A percentile compares a stretch with the other conserved stretches of the same genome.
Evolutionary conservation across 2,329 filamentous ascomycete genomes (phyloP).

Genomic region (Hawksworthiomyces lignivorus): DNA sequence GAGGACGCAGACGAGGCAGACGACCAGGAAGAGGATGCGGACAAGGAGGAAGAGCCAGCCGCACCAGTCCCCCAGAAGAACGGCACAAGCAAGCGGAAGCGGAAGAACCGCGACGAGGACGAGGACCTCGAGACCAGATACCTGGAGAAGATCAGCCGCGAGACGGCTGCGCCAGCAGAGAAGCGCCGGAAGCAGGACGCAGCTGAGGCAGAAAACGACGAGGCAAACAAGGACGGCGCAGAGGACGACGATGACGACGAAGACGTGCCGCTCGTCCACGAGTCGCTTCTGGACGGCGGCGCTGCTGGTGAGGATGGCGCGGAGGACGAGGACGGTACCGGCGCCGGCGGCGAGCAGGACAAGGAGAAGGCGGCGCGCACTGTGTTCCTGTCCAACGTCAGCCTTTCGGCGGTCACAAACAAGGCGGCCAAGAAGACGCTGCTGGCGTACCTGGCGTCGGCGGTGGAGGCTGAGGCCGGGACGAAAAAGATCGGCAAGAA

Average conservation of each 20-base stretch:
- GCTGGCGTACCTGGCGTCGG: conserved; percentile 68
- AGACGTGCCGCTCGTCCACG: conserved; percentile 44
- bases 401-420: conserved; percentile 70
- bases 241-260: conserved; percentile 24
- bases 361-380: conserved; percentile 83
- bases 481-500: neutral
- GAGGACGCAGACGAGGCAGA: conserved; percentile 18
- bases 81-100: conserved; percentile 55
- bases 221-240: conserved; percentile 24
- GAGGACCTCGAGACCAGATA: conserved; percentile 66
- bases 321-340: conserved; percentile 48
- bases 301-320: conserved; percentile 42
- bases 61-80: conserved; percentile 35
- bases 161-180: conserved; percentile 29
- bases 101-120: conserved; percentile 50
- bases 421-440: conserved; percentile 74
- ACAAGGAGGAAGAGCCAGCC: conserved; percentile 31
- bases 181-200: conserved; percentile 45
- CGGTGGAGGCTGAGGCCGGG: conserved; percentile 41
- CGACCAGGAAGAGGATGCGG: conserved; percentile 27
- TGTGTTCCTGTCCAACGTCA: conserved; percentile 89
- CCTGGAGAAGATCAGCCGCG: conserved; percentile 55
- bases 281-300: conserved; percentile 37
- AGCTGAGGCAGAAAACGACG: conserved; percentile 26
- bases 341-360: conserved; percentile 42